phyloP scores from a whole-genome alignment of 257 asterid genomes.

The Jacaranda mimosifolia region DNA sequence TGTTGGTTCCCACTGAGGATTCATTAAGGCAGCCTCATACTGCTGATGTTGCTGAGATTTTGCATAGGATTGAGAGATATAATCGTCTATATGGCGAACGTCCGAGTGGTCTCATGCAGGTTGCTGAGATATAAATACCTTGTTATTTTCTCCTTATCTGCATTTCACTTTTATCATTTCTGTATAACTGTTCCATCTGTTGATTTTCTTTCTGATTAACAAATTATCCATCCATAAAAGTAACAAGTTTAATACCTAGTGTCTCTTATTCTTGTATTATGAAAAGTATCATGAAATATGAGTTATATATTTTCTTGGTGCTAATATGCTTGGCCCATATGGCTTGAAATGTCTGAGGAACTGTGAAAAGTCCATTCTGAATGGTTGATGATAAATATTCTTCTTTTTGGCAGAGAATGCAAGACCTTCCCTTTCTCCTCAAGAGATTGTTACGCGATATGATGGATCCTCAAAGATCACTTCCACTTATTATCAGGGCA shows the following conservation, averaged over 20 bases:
- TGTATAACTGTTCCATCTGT: neutral
- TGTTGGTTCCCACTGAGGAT: slow-evolving; percentile 86
- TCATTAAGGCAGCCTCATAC: slow-evolving; percentile 54
- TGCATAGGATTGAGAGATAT: slow-evolving; percentile 73
- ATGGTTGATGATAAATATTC: slow-evolving; percentile 28
- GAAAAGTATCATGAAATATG: too few species aligned
- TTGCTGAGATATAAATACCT: slow-evolving; percentile 35
- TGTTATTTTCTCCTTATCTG: neutral
- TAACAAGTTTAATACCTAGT: neutral
- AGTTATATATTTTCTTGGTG: too few species aligned
- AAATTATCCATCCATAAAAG: slow-evolving; percentile 18
- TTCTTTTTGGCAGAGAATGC: slow-evolving; percentile 78
- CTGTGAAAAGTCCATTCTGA: slow-evolving; percentile 16
- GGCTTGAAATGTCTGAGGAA: too few species aligned
- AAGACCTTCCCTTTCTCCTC: slow-evolving; percentile 95
- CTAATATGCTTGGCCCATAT: too few species aligned
- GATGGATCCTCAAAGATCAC: slow-evolving; percentile 86
- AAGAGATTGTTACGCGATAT: slow-evolving; percentile 84
- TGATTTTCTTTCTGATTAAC: neutral
- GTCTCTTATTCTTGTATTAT: neutral
- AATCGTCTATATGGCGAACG: slow-evolving; percentile 77
- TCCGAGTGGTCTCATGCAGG: slow-evolving; percentile 74
- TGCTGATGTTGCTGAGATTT: slow-evolving; percentile 59
- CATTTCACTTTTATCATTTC: neutral
- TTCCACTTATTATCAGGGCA: slow-evolving; percentile 80